phyloP scores from a whole-genome alignment of 192 early-diverging fungal species.

The Coemansia sp. region DNA sequence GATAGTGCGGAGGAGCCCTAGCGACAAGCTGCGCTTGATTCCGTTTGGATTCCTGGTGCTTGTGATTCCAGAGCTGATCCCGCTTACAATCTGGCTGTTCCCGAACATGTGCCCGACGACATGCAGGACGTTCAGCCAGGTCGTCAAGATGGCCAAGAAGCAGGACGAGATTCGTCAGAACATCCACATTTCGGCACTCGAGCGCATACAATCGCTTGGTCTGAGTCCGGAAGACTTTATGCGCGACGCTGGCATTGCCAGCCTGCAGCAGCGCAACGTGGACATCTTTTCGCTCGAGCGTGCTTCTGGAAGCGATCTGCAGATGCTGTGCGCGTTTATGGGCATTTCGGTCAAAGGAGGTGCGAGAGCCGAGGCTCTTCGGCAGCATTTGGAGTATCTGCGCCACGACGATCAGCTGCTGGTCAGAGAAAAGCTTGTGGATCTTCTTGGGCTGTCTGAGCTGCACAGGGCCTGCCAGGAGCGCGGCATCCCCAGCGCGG shows the following conservation, averaged over 20 bases:
- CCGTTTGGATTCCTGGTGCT: slow-evolving; percentile 43
- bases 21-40: slow-evolving; percentile 32
- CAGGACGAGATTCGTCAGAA: slow-evolving; percentile 14
- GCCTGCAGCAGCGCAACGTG: not conserved
- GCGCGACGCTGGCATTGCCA: not conserved
- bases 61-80: slow-evolving; percentile 34
- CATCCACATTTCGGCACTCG: slow-evolving; percentile 14
- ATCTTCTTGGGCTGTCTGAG: slow-evolving; percentile 24
- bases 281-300: slow-evolving; percentile 16
- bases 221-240: slow-evolving; percentile 20
- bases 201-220: slow-evolving; percentile 18
- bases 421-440: slow-evolving; percentile 22
- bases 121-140: slow-evolving; percentile 32
- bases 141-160: slow-evolving; percentile 26
- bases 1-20: slow-evolving; percentile 20
- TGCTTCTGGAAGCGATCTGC: slow-evolving; percentile 15
- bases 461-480: slow-evolving; percentile 45
- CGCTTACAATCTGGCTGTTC: slow-evolving; percentile 25
- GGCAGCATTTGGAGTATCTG: slow-evolving; percentile 20
- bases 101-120: slow-evolving; percentile 43
- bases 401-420: slow-evolving; percentile 29
- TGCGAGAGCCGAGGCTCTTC: slow-evolving; percentile 9
- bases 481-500: slow-evolving; percentile 42
- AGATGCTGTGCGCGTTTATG: slow-evolving; percentile 26
- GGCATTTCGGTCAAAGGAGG: slow-evolving; percentile 6